A percentile compares a stretch with the other conserved stretches of the same genome.
These are phyloP conservation scores for Daucus carota DNA, from an alignment of 129 eudicot species.

Conservation along the genomic window DH1_v3.0 NC_030389.2:4940501-4941000, in stretches of 20 bases:
- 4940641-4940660: no score
- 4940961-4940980: not conserved
- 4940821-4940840: not conserved
- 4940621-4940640: no score
- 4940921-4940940: not conserved
- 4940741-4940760: not conserved
- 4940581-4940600: no score
- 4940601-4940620: no score
- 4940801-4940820: not conserved
- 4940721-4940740: not conserved
- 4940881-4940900: not conserved
- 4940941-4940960: not conserved
- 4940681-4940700: not conserved
- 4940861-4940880: not conserved
- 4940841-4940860: not conserved
- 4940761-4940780: not conserved
- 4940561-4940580: no score
- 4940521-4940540: slow-evolving; percentile 68
- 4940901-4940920: not conserved
- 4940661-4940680: no score
- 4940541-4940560: no score
- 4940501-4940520: slow-evolving; percentile 82
- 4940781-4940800: not conserved
- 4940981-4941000: not conserved
- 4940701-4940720: not conserved